Percentiles rank a stretch among this genome's conserved stretches.
These are phyloP conservation scores for Fusarium goolgardi DNA, from an alignment of 2,329 filamentous ascomycete species.

Conservation along the genomic window DNA sequence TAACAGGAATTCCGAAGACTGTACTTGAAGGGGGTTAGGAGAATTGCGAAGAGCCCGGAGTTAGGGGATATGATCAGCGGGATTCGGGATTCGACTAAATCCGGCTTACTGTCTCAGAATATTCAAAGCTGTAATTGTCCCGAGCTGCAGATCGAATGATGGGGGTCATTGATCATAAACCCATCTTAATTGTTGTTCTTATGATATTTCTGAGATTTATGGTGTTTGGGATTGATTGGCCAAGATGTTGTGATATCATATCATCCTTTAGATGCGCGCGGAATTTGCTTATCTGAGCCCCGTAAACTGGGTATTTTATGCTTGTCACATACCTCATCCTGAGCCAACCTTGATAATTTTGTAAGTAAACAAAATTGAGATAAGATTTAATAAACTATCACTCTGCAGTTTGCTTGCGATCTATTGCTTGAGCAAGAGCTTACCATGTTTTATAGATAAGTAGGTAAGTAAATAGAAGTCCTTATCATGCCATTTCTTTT, in stretches of 20 bases:
- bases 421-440: background rate
- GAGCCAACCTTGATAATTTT: background rate
- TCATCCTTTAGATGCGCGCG: background rate
- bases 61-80: constrained; percentile 19
- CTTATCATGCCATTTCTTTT: background rate
- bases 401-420: background rate
- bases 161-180: background rate
- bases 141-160: background rate
- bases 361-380: background rate
- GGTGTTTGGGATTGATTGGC: background rate
- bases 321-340: background rate
- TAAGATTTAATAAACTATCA: background rate
- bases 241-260: background rate
- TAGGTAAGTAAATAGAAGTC: background rate
- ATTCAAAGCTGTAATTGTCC: constrained; percentile 5
- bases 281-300: background rate
- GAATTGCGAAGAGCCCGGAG: constrained; percentile 17
- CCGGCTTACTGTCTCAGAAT: constrained; percentile 16
- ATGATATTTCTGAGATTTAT: background rate
- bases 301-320: background rate
- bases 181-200: background rate
- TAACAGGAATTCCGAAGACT: constrained; percentile 23
- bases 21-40: constrained; percentile 4
- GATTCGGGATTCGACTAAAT: constrained; percentile 25
- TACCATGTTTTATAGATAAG: background rate